A percentile compares a stretch with the other conserved stretches of the same genome.
Conservation (phyloP, 805 yeast species). For the Candida cerambycidarum region DNA sequence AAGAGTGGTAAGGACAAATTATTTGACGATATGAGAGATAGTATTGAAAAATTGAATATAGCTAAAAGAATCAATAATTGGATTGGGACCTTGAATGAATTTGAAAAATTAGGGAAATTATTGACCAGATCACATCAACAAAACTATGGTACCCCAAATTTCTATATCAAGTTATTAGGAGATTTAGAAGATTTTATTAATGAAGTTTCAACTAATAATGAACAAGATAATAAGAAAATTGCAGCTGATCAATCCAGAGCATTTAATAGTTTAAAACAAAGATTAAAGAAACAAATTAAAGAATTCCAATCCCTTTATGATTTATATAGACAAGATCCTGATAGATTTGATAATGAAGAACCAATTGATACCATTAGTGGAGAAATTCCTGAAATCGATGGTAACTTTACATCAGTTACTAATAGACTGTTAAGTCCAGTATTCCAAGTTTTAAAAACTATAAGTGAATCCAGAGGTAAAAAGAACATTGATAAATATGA, state of each 20-base stretch:
- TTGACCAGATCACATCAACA: slow-evolving; percentile 74
- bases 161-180: slow-evolving; percentile 66
- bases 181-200: slow-evolving; percentile 68
- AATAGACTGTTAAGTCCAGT: slow-evolving; percentile 47
- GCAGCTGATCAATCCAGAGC: slow-evolving; percentile 84
- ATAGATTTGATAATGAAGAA: slow-evolving; percentile 61
- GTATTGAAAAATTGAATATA: slow-evolving; percentile 65
- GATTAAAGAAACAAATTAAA: slow-evolving; percentile 75
- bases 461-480: slow-evolving; percentile 92
- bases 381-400: slow-evolving; percentile 8
- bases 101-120: slow-evolving; percentile 72
- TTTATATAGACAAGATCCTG: slow-evolving; percentile 67
- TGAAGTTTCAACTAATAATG: slow-evolving; percentile 49
- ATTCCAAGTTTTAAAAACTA: slow-evolving; percentile 68
- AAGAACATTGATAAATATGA: slow-evolving; percentile 83
- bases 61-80: slow-evolving; percentile 75
- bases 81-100: slow-evolving; percentile 70
- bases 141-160: slow-evolving; percentile 68
- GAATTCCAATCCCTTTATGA: slow-evolving; percentile 64
- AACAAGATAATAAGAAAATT: slow-evolving; percentile 60
- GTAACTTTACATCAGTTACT: slow-evolving; percentile 35
- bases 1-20: slow-evolving; percentile 92
- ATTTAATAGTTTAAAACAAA: slow-evolving; percentile 82
- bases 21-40: slow-evolving; percentile 76
- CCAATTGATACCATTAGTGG: slow-evolving; percentile 30